A percentile compares a stretch with the other conserved stretches of the same genome.
These are phyloP conservation scores for Erythrobasidium yunnanense DNA, from an alignment of 768 basidiomycete species.

Conservation along the genomic window DNA sequence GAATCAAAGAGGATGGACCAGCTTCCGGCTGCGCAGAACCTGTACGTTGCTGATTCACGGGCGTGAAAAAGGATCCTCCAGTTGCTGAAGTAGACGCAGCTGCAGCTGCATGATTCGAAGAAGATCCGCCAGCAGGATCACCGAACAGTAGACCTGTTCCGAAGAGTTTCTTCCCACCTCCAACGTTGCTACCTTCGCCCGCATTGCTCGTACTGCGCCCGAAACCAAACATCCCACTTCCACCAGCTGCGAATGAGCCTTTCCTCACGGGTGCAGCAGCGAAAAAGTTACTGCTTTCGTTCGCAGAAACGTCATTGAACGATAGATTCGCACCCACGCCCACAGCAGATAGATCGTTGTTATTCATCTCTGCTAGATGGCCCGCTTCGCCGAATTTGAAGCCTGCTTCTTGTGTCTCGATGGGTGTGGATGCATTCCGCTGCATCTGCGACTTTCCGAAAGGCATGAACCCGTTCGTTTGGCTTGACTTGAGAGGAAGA, in stretches of 20 bases:
- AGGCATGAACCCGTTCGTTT: too few species aligned
- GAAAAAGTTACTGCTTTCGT: conserved; percentile 21
- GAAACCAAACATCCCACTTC: conserved; percentile 14
- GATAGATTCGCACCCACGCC: too few species aligned
- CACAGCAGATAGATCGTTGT: too few species aligned
- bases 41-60: background rate
- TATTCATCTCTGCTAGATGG: too few species aligned
- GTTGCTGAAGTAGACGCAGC: background rate
- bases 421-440: background rate
- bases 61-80: conserved; percentile 14
- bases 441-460: background rate
- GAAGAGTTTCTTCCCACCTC: background rate
- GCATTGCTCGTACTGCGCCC: background rate
- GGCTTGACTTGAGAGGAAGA: too few species aligned
- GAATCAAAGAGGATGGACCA: background rate
- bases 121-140: background rate
- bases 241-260: background rate
- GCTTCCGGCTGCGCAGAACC: background rate
- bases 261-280: background rate
- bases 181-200: background rate
- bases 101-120: background rate
- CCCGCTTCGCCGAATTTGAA: conserved; percentile 18
- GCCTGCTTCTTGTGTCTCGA: conserved; percentile 11
- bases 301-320: background rate
- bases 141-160: conserved; percentile 22